phyloP scores from a whole-genome alignment of 1,139 yeast genomes.

The Saccharomyces hybrid region DNA sequence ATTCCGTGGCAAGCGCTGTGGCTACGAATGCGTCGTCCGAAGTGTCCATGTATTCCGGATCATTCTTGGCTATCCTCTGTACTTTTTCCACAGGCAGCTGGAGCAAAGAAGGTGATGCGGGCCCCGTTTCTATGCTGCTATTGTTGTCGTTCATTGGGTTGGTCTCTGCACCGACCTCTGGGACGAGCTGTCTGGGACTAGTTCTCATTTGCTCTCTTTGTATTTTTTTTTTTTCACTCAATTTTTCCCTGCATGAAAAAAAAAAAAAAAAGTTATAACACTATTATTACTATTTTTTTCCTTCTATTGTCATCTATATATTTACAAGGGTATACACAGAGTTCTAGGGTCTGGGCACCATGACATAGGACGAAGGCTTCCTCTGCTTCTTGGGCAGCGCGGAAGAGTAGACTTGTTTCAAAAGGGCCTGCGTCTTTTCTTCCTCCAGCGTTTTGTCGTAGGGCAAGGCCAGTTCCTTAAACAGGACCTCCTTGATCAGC shows the following conservation, averaged over 20 bases:
- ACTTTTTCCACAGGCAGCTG: constrained; percentile 68
- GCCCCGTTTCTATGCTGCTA: not conserved
- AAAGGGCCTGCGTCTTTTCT: not conserved
- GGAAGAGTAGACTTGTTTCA: not conserved
- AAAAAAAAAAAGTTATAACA: not conserved
- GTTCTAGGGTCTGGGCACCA: not conserved
- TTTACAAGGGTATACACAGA: not conserved
- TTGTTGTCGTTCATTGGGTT: not conserved
- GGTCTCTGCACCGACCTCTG: not conserved
- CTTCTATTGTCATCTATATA: not conserved
- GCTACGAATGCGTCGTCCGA: constrained; percentile 75
- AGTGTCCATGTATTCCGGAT: constrained; percentile 72
- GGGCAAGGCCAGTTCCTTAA: not conserved
- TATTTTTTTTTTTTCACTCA: not conserved
- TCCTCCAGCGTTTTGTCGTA: not conserved
- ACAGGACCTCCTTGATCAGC: not conserved
- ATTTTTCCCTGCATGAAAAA: not conserved
- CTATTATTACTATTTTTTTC: not conserved
- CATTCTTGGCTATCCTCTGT: constrained; percentile 76
- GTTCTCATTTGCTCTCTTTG: not conserved
- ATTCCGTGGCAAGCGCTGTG: constrained; percentile 79
- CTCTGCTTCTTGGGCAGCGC: not conserved
- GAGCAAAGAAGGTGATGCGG: constrained; percentile 8
- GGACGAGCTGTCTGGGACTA: not conserved
- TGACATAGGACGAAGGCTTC: not conserved